phyloP scores from a whole-genome alignment of 176 grass and related monocot species.

The Tillandsia leiboldiana region DNA sequence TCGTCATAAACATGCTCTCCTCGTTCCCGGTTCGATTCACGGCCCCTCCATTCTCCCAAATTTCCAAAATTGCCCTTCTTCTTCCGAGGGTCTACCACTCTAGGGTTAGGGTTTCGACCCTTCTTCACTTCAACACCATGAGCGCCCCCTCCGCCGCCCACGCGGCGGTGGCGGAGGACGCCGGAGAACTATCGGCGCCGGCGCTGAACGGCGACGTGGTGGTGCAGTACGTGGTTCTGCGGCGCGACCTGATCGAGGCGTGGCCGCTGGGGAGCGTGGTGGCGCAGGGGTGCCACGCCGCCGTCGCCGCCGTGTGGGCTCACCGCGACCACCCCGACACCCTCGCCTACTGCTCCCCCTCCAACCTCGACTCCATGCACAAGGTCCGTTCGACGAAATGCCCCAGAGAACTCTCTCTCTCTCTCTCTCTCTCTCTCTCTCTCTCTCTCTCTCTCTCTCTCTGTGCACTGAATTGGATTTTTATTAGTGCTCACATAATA shows the following conservation, averaged over 20 bases:
- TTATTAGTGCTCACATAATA: not conserved
- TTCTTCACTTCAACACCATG: not conserved
- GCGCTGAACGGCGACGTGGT: conserved; percentile 29
- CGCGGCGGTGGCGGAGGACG: not conserved
- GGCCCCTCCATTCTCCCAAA: conserved; percentile 2
- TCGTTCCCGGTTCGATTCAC: conserved; percentile 16
- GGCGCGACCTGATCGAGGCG: conserved; percentile 71
- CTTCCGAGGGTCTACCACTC: conserved; percentile 1
- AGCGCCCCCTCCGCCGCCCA: conserved; percentile 6
- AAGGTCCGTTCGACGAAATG: conserved; percentile 76
- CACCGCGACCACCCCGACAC: conserved; percentile 61
- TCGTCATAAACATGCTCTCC: conserved; percentile 7
- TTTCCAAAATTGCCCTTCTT: conserved; percentile 18
- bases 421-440: too few species aligned
- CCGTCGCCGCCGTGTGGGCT: conserved; percentile 52
- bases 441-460: too few species aligned
- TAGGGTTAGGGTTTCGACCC: not conserved
- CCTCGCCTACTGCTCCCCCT: conserved; percentile 35
- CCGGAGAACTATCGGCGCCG: conserved; percentile 8
- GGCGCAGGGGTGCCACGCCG: conserved; percentile 77
- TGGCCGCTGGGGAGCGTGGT: conserved; percentile 89
- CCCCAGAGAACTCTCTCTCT: not conserved
- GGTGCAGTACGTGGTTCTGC: conserved; percentile 82
- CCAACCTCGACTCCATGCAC: conserved; percentile 76
- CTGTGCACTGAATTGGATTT: not conserved